Conservation (phyloP, 1,284 basidiomycete genomes). For the Irpex lacteus region DNA sequence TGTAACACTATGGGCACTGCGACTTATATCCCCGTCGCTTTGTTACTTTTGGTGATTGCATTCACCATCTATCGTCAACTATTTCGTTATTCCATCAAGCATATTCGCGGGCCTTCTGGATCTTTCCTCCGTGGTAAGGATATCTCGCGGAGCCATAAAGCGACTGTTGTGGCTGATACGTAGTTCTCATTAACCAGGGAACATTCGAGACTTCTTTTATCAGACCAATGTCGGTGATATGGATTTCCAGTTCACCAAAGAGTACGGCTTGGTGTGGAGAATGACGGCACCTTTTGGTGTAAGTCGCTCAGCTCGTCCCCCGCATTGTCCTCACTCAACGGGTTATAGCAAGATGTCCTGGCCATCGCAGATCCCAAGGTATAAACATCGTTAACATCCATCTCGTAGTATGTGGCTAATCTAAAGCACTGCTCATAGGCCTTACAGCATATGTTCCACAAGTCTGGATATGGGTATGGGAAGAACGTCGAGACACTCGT, state of each 20-base stretch:
- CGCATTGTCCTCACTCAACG: background rate
- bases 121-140: conserved; percentile 9
- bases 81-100: conserved; percentile 2
- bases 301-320: background rate
- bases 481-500: conserved; percentile 15
- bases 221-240: conserved; percentile 31
- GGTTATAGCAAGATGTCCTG: conserved; percentile 13
- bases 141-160: background rate
- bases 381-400: background rate
- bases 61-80: conserved; percentile 1
- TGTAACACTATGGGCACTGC: background rate
- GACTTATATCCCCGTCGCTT: background rate
- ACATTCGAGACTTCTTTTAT: conserved; percentile 13
- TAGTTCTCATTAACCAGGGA: conserved; percentile 7
- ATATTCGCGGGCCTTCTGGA: conserved; percentile 6
- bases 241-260: conserved; percentile 26
- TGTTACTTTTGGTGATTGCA: background rate
- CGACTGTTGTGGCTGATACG: no score
- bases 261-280: conserved; percentile 32
- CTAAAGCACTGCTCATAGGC: conserved; percentile 10
- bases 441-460: conserved; percentile 27
- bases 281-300: conserved; percentile 8
- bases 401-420: background rate
- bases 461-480: conserved; percentile 22
- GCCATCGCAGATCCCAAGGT: conserved; percentile 14